Evolutionary conservation across 345 rosid genomes (phyloP).

Genomic region (Brassica carinata): DNA sequence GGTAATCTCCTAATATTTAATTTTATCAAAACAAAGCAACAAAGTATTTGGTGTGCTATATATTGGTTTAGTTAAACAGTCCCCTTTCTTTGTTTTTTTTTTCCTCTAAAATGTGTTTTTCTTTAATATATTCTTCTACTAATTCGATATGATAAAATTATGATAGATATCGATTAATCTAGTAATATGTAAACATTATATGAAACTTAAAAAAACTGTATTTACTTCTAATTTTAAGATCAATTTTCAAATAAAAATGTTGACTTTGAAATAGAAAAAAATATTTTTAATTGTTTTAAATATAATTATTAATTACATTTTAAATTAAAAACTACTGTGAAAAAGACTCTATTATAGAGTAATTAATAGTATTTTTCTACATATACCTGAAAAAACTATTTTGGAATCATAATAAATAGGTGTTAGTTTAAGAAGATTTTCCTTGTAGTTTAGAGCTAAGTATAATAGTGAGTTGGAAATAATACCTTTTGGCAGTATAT

Average conservation of each 20-base stretch:
- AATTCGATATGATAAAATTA: not conserved
- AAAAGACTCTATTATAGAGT: not conserved
- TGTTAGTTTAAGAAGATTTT: not conserved
- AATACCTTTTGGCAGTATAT: not conserved
- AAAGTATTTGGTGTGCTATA: conserved; percentile 4
- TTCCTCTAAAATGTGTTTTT: not conserved
- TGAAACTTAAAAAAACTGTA: not conserved
- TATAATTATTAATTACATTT: no score
- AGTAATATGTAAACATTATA: not conserved
- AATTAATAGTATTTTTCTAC: no score
- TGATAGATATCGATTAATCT: not conserved
- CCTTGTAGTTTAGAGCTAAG: not conserved
- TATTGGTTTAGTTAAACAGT: conserved; percentile 22
- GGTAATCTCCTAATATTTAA: conserved; percentile 5
- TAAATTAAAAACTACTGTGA: not conserved
- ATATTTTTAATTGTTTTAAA: no score
- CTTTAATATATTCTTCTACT: not conserved
- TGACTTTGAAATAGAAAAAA: not conserved
- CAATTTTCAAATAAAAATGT: not conserved
- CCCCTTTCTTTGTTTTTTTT: not conserved
- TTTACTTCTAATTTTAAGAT: not conserved
- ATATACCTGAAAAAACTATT: not conserved
- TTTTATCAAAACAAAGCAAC: conserved; percentile 5
- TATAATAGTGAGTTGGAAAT: not conserved
- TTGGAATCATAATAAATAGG: not conserved